Percentiles rank a stretch among this genome's conserved stretches.
These are phyloP conservation scores for Avena insularis DNA, from an alignment of 176 grass and related monocot species.

Conservation along the genomic window DNA sequence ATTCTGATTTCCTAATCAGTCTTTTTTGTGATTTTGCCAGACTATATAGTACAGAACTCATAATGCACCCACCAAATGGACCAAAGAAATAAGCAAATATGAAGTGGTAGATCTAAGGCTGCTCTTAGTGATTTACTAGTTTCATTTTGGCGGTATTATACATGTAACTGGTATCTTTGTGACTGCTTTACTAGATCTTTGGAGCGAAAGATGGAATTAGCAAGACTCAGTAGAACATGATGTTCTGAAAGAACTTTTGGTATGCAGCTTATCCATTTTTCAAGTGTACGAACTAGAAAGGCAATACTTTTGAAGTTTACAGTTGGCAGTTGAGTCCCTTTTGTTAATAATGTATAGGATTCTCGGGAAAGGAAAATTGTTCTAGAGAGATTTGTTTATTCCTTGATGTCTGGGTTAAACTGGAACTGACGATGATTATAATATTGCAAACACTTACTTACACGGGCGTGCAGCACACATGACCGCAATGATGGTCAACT, in stretches of 20 bases:
- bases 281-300: slow-evolving; percentile 42
- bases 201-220: slow-evolving; percentile 20
- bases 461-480: slow-evolving; percentile 40
- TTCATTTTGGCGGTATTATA: not conserved
- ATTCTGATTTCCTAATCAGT: slow-evolving; percentile 28
- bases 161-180: slow-evolving; percentile 21
- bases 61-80: slow-evolving; percentile 18
- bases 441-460: slow-evolving; percentile 29
- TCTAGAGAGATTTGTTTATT: slow-evolving; percentile 38
- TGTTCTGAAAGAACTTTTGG: slow-evolving; percentile 19
- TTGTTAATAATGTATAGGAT: slow-evolving; percentile 39
- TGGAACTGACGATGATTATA: slow-evolving; percentile 22
- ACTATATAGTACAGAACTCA: slow-evolving; percentile 38
- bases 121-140: not conserved
- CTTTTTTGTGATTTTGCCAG: slow-evolving; percentile 42
- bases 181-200: not conserved
- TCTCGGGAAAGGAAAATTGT: slow-evolving; percentile 34
- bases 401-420: slow-evolving; percentile 25
- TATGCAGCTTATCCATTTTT: slow-evolving; percentile 27
- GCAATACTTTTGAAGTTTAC: slow-evolving; percentile 29
- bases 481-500: slow-evolving; percentile 41
- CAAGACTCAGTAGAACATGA: not conserved
- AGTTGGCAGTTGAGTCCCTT: not conserved
- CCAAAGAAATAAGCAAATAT: slow-evolving; percentile 6
- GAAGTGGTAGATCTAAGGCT: not conserved